Conservation (phyloP, 306 rosid species). For the Medicago truncatula region DNA sequence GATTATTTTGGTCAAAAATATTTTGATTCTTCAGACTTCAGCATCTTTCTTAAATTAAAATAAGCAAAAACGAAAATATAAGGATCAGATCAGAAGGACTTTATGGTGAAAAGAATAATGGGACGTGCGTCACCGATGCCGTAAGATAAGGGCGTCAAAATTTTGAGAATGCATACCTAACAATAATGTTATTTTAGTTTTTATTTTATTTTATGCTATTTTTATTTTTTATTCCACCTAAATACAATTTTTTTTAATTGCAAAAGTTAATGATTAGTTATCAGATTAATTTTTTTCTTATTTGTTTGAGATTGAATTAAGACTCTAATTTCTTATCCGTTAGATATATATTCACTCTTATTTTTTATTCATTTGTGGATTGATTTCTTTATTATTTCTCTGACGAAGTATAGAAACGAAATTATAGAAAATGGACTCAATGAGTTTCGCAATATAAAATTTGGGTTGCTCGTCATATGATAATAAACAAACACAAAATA, state of each 20-base stretch:
- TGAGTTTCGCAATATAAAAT: constrained; percentile 33
- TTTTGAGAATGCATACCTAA: constrained; percentile 1
- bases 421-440: neutral
- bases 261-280: too few species aligned
- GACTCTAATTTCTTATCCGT: too few species aligned
- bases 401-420: constrained; percentile 20
- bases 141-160: constrained; percentile 41
- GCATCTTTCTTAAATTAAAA: neutral
- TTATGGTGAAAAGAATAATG: constrained; percentile 15
- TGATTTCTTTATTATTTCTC: constrained; percentile 13
- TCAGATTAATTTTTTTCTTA: too few species aligned
- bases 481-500: constrained; percentile 36
- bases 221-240: neutral
- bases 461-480: neutral
- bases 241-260: too few species aligned
- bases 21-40: neutral
- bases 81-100: neutral
- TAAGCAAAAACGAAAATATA: neutral
- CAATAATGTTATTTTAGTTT: neutral
- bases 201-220: neutral
- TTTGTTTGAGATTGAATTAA: too few species aligned
- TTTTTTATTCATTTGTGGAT: constrained; percentile 6
- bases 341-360: too few species aligned
- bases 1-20: neutral
- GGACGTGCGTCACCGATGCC: constrained; percentile 31